These are phyloP conservation scores for Volvox carteri DNA, from an alignment of 163 green algal genomes.

Conservation along the genomic window DNA sequence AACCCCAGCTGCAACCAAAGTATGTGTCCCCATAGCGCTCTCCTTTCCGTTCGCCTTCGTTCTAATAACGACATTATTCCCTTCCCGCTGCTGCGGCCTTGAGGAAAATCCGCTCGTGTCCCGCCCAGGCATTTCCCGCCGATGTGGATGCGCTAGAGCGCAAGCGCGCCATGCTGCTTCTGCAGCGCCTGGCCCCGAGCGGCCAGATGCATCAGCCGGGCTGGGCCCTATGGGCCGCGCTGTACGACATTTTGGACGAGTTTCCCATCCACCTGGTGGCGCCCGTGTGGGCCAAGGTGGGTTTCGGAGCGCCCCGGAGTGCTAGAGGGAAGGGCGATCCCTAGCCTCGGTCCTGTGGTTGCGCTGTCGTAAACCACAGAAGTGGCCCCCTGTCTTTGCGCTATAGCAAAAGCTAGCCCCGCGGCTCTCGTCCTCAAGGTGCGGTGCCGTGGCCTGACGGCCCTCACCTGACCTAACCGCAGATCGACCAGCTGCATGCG, in stretches of 20 bases:
- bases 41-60: too few relatives aligned
- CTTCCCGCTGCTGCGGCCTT: too few relatives aligned
- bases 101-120: not conserved
- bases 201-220: slow-evolving; percentile 1
- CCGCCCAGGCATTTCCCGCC: not conserved
- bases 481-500: slow-evolving; percentile 51
- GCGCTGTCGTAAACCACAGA: too few relatives aligned
- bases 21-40: too few relatives aligned
- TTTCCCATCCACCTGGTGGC: slow-evolving; percentile 52
- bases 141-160: slow-evolving; percentile 45
- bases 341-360: too few relatives aligned
- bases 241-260: slow-evolving; percentile 57
- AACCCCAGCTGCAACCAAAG: too few relatives aligned
- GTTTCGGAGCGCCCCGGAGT: not conserved
- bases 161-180: slow-evolving; percentile 44
- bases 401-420: too few relatives aligned
- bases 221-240: slow-evolving; percentile 27
- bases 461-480: too few relatives aligned
- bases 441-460: too few relatives aligned
- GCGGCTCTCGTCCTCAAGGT: too few relatives aligned
- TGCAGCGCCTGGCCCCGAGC: slow-evolving; percentile 42
- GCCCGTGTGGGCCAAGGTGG: slow-evolving; percentile 52
- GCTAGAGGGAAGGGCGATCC: not conserved
- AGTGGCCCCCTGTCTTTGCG: too few relatives aligned
- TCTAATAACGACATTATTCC: too few relatives aligned